Percentiles rank a stretch among this genome's conserved stretches.
phyloP scores from a whole-genome alignment of 2,329 filamentous ascomycete genomes.

The Xylariales sp. region DNA sequence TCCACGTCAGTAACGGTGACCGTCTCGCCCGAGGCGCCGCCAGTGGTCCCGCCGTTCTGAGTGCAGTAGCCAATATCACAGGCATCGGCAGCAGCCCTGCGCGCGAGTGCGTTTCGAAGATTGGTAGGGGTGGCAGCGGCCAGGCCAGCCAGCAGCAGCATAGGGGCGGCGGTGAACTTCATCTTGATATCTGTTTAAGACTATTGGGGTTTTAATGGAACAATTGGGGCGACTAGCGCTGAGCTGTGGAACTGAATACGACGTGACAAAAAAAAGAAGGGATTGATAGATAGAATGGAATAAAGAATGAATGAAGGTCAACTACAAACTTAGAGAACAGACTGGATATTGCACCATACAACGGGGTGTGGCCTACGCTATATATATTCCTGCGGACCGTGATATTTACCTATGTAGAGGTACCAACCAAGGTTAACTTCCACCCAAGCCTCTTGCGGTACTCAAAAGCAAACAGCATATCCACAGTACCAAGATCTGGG shows the following conservation, averaged over 20 bases:
- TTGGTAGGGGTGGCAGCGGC: conserved; percentile 15
- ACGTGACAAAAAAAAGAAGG: too few species aligned
- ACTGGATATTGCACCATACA: too few species aligned
- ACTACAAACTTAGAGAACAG: conserved; percentile 2
- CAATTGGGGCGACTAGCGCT: conserved; percentile 6
- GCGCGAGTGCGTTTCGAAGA: conserved; percentile 14
- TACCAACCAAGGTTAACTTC: too few species aligned
- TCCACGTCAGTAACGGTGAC: conserved; percentile 49
- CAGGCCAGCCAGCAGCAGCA: conserved; percentile 13
- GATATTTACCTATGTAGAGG: too few species aligned
- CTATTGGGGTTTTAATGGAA: background rate
- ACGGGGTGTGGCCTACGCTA: too few species aligned
- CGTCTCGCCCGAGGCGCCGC: conserved; percentile 49
- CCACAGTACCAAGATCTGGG: too few species aligned
- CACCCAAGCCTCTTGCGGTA: too few species aligned
- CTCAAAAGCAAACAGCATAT: too few species aligned
- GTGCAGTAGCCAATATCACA: conserved; percentile 15
- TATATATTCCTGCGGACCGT: too few species aligned
- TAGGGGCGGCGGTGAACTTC: conserved; percentile 16
- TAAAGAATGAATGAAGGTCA: conserved; percentile 6
- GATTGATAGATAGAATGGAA: background rate
- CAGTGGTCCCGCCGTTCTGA: conserved; percentile 36
- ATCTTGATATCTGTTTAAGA: too few species aligned
- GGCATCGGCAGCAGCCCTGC: conserved; percentile 16
- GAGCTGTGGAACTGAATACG: too few species aligned